A percentile compares a stretch with the other conserved stretches of the same genome.
Conservation (phyloP, 129 eudicot genomes). For the Glebionis coronaria region DNA sequence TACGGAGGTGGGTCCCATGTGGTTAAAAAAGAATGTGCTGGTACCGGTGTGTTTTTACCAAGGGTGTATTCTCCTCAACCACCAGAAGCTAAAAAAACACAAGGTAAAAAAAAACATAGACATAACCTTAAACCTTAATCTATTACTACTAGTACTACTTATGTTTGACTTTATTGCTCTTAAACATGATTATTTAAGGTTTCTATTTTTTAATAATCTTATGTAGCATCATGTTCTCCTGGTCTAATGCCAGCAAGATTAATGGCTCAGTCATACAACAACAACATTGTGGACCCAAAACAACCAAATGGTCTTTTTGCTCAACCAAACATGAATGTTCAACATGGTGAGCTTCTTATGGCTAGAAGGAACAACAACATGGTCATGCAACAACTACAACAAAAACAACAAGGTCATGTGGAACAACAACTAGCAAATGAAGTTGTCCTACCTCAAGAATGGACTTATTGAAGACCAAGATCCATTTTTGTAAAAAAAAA, state of each 20-base stretch:
- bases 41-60: slow-evolving; percentile 87
- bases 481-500: slow-evolving; percentile 6
- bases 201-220: neutral
- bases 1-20: slow-evolving; percentile 10
- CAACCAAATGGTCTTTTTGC: slow-evolving; percentile 21
- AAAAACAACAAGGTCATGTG: slow-evolving; percentile 26
- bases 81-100: slow-evolving; percentile 40
- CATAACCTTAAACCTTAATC: no score
- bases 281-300: slow-evolving; percentile 17
- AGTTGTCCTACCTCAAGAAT: slow-evolving; percentile 62
- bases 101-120: slow-evolving; percentile 28
- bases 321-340: neutral
- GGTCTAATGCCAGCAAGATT: slow-evolving; percentile 26
- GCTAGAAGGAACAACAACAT: slow-evolving; percentile 49
- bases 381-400: slow-evolving; percentile 9
- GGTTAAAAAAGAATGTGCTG: slow-evolving; percentile 50
- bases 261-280: slow-evolving; percentile 25
- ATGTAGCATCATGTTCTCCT: slow-evolving; percentile 40
- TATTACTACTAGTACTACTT: no score
- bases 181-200: neutral
- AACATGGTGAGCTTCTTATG: slow-evolving; percentile 26
- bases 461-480: slow-evolving; percentile 59
- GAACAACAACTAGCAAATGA: slow-evolving; percentile 19
- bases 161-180: slow-evolving; percentile 14
- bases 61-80: slow-evolving; percentile 29